phyloP scores from a whole-genome alignment of 2,329 filamentous ascomycete species.

The Aspergillus texensis region DNA sequence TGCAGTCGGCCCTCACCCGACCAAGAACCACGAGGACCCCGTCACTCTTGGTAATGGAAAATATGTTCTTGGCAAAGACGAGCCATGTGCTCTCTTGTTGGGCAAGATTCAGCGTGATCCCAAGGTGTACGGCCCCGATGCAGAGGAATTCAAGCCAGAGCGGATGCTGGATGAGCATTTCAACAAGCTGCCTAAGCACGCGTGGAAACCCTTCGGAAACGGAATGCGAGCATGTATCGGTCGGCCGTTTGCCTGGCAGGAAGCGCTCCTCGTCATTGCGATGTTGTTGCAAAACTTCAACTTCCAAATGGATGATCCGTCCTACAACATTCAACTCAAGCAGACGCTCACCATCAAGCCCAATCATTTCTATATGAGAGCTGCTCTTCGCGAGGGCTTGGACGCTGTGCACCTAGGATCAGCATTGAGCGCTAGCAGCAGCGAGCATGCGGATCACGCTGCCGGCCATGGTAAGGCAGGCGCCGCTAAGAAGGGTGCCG shows the following conservation, averaged over 20 bases:
- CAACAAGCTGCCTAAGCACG: slow-evolving; percentile 63
- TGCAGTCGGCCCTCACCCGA: slow-evolving; percentile 52
- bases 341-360: slow-evolving; percentile 46
- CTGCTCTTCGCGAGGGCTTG: slow-evolving; percentile 55
- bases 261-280: slow-evolving; percentile 63
- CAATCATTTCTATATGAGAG: slow-evolving; percentile 64
- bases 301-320: slow-evolving; percentile 63
- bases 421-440: slow-evolving; percentile 29
- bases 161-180: slow-evolving; percentile 73
- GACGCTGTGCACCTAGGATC: slow-evolving; percentile 47
- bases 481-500: slow-evolving; percentile 22
- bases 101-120: slow-evolving; percentile 64
- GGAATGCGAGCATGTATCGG: slow-evolving; percentile 73
- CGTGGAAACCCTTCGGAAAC: slow-evolving; percentile 76
- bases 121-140: slow-evolving; percentile 66
- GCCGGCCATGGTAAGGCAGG: slow-evolving; percentile 18
- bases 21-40: slow-evolving; percentile 43
- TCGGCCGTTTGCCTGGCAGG: slow-evolving; percentile 74
- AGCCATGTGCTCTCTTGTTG: slow-evolving; percentile 55
- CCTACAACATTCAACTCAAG: slow-evolving; percentile 40
- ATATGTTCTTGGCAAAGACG: slow-evolving; percentile 59
- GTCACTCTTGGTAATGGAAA: slow-evolving; percentile 61
- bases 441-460: slow-evolving; percentile 10
- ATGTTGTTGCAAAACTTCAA: slow-evolving; percentile 73
- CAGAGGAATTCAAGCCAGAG: slow-evolving; percentile 68